phyloP scores from a whole-genome alignment of 495 filamentous ascomycete genomes.

The Cenococcum geophilum region DNA sequence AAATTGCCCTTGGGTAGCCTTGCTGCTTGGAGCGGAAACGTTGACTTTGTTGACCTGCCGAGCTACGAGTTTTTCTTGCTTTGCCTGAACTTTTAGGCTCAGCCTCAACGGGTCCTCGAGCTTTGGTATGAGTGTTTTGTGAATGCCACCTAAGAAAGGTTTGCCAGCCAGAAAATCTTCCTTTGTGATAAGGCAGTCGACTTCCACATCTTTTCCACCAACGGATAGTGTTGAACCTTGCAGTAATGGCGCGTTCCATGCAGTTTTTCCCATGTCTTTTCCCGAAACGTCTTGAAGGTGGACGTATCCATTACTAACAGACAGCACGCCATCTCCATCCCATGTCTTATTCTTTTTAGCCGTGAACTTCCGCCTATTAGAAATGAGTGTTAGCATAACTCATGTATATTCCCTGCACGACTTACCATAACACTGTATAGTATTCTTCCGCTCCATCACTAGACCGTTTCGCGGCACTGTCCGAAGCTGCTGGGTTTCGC shows the following conservation, averaged over 20 bases:
- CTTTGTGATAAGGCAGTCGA: conserved; percentile 60
- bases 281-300: conserved; percentile 60
- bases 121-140: conserved; percentile 23
- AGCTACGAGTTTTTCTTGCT: conserved; percentile 21
- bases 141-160: conserved; percentile 41
- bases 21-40: conserved; percentile 14
- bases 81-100: conserved; percentile 19
- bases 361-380: conserved; percentile 62
- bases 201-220: conserved; percentile 67
- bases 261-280: conserved; percentile 58
- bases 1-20: conserved; percentile 40
- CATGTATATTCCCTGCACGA: background rate
- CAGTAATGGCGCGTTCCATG: conserved; percentile 51
- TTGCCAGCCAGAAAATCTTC: conserved; percentile 57
- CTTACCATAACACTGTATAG: conserved; percentile 64
- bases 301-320: conserved; percentile 52
- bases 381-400: background rate
- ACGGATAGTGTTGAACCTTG: conserved; percentile 59
- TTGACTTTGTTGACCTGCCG: conserved; percentile 26
- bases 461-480: conserved; percentile 9
- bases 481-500: conserved; percentile 33
- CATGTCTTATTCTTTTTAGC: conserved; percentile 81
- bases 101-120: background rate
- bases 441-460: conserved; percentile 42
- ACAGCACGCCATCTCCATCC: conserved; percentile 75